These are phyloP conservation scores for Apiospora rasikravindrae DNA, from an alignment of 2,329 filamentous ascomycete species.

Conservation along the genomic window DNA sequence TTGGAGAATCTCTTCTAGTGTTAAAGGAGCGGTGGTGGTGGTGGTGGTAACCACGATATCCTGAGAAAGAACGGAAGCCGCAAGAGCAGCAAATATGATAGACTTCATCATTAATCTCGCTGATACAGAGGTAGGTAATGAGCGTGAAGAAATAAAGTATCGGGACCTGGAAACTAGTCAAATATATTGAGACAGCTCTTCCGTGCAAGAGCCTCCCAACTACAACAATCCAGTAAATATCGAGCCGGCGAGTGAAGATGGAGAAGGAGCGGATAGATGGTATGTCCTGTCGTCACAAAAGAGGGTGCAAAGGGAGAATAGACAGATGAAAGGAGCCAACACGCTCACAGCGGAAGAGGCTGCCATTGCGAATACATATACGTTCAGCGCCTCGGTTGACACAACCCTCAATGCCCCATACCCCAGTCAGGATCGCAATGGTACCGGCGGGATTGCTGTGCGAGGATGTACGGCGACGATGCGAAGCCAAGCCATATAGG, in stretches of 20 bases:
- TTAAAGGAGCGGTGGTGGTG: slow-evolving; percentile 3
- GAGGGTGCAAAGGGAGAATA: not conserved
- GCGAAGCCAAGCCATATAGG: not conserved
- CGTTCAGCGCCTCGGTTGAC: not conserved
- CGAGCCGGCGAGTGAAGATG: not conserved
- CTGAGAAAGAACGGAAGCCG: slow-evolving; percentile 16
- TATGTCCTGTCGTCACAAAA: not conserved
- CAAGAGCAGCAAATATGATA: slow-evolving; percentile 7
- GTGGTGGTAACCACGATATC: slow-evolving; percentile 12
- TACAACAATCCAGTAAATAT: not conserved
- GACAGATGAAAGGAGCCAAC: not conserved
- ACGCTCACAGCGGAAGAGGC: too few relatives aligned
- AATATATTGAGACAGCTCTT: not conserved
- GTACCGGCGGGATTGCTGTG: not conserved
- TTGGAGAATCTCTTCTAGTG: slow-evolving; percentile 17
- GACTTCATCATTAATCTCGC: slow-evolving; percentile 17
- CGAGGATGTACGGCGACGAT: not conserved
- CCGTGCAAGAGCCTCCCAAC: not conserved
- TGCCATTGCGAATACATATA: slow-evolving; percentile 1
- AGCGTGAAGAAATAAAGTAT: not conserved
- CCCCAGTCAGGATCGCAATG: not conserved
- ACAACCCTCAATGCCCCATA: not conserved
- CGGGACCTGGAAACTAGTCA: not conserved
- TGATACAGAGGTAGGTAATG: not conserved
- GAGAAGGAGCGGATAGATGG: not conserved